Evolutionary conservation across 2,329 filamentous ascomycete species (phyloP).

Genomic region (Colletotrichum sp.): DNA sequence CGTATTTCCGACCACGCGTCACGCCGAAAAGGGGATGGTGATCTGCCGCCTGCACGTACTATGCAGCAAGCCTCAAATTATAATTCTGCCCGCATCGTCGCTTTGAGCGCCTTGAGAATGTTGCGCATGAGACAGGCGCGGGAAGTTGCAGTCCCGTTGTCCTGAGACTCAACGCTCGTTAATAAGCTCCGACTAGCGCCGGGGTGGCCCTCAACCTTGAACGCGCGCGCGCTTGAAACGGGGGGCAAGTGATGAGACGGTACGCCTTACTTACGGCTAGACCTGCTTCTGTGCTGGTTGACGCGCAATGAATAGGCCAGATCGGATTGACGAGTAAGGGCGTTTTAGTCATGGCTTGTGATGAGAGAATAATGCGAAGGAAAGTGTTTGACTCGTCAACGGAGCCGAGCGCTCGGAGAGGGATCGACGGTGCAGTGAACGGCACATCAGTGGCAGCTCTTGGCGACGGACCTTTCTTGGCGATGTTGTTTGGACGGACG

Average conservation of each 20-base stretch:
- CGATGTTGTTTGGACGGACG: neutral
- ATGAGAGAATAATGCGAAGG: neutral
- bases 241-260: neutral
- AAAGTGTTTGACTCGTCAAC: neutral
- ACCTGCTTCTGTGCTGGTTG: neutral
- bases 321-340: neutral
- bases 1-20: constrained; percentile 1
- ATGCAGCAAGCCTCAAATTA: neutral
- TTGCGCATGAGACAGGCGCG: neutral
- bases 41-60: neutral
- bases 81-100: neutral
- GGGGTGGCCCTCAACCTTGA: neutral
- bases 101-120: neutral
- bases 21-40: neutral
- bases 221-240: neutral
- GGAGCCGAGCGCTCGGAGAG: neutral
- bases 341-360: neutral
- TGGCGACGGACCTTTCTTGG: neutral
- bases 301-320: neutral
- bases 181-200: neutral
- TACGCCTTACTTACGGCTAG: neutral
- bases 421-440: neutral
- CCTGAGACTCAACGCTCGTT: neutral
- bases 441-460: neutral
- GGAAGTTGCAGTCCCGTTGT: neutral